Evolutionary conservation across 805 yeast genomes (phyloP).

Genomic region (Hanseniaspora clermontiae): DNA sequence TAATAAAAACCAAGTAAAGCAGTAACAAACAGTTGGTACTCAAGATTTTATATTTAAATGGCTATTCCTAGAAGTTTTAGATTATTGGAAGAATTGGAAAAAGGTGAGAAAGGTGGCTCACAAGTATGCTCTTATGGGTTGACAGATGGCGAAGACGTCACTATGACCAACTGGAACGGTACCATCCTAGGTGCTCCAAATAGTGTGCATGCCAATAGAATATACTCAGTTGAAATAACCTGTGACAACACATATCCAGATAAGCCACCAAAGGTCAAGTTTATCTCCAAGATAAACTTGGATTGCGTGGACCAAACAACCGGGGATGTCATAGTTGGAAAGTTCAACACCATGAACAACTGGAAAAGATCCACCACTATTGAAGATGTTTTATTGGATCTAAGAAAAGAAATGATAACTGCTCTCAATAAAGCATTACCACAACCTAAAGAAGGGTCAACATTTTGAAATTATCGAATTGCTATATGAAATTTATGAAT

Average conservation of each 20-base stretch:
- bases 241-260: constrained; percentile 85
- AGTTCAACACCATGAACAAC: constrained; percentile 54
- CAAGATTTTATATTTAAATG: not conserved
- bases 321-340: constrained; percentile 43
- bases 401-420: constrained; percentile 82
- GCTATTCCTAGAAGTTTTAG: constrained; percentile 76
- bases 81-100: constrained; percentile 88
- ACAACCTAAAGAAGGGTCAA: constrained; percentile 86
- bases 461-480: constrained; percentile 29
- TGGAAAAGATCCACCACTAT: constrained; percentile 89
- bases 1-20: not conserved
- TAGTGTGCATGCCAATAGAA: constrained; percentile 79
- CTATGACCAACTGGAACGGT: constrained; percentile 95
- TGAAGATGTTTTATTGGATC: constrained; percentile 82
- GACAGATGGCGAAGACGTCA: constrained; percentile 76
- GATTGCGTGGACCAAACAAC: constrained; percentile 68
- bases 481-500: too few species aligned
- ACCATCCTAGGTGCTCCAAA: constrained; percentile 97
- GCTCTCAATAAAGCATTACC: constrained; percentile 68
- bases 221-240: constrained; percentile 66
- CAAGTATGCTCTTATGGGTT: constrained; percentile 94
- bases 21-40: too few species aligned
- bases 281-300: constrained; percentile 72
- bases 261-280: constrained; percentile 69
- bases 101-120: constrained; percentile 97